A percentile compares a stretch with the other conserved stretches of the same genome.
phyloP scores from a whole-genome alignment of 768 basidiomycete genomes.

The Inosperma sp. region DNA sequence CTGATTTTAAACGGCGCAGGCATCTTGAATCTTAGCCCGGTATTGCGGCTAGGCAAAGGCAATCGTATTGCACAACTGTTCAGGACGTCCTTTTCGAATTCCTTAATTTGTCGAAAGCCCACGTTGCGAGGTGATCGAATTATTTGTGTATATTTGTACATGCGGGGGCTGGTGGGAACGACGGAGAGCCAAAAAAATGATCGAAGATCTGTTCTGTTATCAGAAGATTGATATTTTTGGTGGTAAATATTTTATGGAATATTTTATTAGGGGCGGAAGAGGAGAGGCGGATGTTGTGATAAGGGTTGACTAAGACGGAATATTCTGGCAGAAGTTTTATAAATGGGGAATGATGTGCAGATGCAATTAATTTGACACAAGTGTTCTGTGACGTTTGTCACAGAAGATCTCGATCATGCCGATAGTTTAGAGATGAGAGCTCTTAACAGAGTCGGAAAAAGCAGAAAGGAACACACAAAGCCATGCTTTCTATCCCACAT shows the following conservation, averaged over 20 bases:
- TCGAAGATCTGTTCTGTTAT: constrained; percentile 10
- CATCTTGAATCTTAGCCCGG: constrained; percentile 1
- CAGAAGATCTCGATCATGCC: constrained; percentile 22
- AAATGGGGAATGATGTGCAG: constrained; percentile 14
- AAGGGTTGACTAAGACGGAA: constrained; percentile 16
- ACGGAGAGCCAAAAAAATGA: constrained; percentile 6
- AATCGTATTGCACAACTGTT: too few relatives aligned
- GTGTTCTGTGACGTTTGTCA: constrained; percentile 17
- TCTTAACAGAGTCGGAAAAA: constrained; percentile 12
- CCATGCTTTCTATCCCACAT: constrained; percentile 25
- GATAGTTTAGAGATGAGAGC: constrained; percentile 10
- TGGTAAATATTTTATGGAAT: constrained; percentile 13
- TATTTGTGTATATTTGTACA: constrained; percentile 17
- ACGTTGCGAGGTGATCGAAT: constrained; percentile 11
- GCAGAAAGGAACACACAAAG: background rate
- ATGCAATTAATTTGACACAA: constrained; percentile 20
- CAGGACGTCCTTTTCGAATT: constrained; percentile 12
- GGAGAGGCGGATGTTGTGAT: constrained; percentile 15
- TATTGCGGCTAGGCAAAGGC: too few relatives aligned
- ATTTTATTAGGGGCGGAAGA: constrained; percentile 13
- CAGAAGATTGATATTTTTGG: too few relatives aligned
- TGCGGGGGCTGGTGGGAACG: constrained; percentile 14
- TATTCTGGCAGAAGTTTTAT: constrained; percentile 13
- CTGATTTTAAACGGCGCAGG: background rate
- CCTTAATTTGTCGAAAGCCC: constrained; percentile 14